These are phyloP conservation scores for Talaromyces sp. DNA, from an alignment of 2,329 filamentous ascomycete species.

Conservation along the genomic window DNA sequence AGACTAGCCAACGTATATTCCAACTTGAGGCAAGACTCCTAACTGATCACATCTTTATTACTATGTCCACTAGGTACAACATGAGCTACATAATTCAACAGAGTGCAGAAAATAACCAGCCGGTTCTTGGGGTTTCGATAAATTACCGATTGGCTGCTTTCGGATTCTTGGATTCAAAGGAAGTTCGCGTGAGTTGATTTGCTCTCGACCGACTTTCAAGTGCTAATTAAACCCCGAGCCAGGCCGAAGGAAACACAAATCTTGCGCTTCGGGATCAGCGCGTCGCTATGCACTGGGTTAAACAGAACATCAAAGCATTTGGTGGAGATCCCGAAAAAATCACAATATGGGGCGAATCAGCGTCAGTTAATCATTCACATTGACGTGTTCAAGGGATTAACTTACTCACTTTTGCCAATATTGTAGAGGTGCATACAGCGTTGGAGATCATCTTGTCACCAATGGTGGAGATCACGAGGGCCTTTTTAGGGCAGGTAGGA, in stretches of 20 bases:
- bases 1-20: no score
- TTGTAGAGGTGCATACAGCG: constrained; percentile 37
- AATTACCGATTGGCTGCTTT: constrained; percentile 36
- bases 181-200: constrained; percentile 27
- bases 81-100: constrained; percentile 36
- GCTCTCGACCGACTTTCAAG: not conserved
- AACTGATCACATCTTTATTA: not conserved
- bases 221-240: not conserved
- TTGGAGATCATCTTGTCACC: constrained; percentile 33
- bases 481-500: constrained; percentile 33
- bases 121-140: constrained; percentile 35
- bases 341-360: constrained; percentile 43
- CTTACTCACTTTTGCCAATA: no score
- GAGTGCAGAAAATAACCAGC: constrained; percentile 30
- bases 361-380: constrained; percentile 23
- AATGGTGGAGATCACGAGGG: constrained; percentile 34
- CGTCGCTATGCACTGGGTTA: constrained; percentile 40
- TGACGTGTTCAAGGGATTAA: no score
- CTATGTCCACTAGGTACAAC: constrained; percentile 27
- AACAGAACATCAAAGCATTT: constrained; percentile 38
- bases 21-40: not conserved
- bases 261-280: constrained; percentile 38
- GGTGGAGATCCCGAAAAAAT: constrained; percentile 35
- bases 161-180: constrained; percentile 35
- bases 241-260: constrained; percentile 34